Conservation (phyloP, 2,329 filamentous ascomycete species). For the Lecanicillium sp. region DNA sequence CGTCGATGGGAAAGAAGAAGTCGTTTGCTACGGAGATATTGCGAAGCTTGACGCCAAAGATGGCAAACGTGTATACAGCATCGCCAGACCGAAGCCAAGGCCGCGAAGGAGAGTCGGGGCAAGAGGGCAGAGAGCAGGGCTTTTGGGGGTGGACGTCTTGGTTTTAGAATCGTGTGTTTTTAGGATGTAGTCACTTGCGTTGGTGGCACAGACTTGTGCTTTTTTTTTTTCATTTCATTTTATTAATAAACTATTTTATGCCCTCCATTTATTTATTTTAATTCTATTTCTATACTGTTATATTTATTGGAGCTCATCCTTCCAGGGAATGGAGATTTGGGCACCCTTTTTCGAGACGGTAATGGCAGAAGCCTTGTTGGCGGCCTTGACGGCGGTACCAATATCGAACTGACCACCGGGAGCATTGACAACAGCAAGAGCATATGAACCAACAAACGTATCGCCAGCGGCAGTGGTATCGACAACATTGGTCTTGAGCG, state of each 20-base stretch:
- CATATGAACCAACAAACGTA: slow-evolving; percentile 87
- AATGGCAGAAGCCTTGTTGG: slow-evolving; percentile 35
- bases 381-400: slow-evolving; percentile 47
- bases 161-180: slow-evolving; percentile 8
- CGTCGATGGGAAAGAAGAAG: slow-evolving; percentile 7
- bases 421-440: slow-evolving; percentile 58
- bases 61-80: neutral
- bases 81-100: neutral
- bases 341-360: slow-evolving; percentile 34
- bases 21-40: slow-evolving; percentile 6
- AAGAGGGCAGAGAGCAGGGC: neutral
- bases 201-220: no score
- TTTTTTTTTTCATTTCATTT: slow-evolving; percentile 6
- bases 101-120: neutral
- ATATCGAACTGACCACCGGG: slow-evolving; percentile 37
- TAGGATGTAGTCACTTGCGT: slow-evolving; percentile 6
- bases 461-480: slow-evolving; percentile 94
- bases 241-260: slow-evolving; percentile 7
- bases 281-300: neutral
- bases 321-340: slow-evolving; percentile 35
- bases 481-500: slow-evolving; percentile 66
- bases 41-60: slow-evolving; percentile 5
- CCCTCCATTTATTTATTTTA: slow-evolving; percentile 4
- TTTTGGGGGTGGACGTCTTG: slow-evolving; percentile 8
- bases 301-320: slow-evolving; percentile 28